Percentiles rank a stretch among this genome's conserved stretches.
These are phyloP conservation scores for Talaromyces pinophilus DNA, from an alignment of 2,329 filamentous ascomycete species.

Conservation along the genomic window DNA sequence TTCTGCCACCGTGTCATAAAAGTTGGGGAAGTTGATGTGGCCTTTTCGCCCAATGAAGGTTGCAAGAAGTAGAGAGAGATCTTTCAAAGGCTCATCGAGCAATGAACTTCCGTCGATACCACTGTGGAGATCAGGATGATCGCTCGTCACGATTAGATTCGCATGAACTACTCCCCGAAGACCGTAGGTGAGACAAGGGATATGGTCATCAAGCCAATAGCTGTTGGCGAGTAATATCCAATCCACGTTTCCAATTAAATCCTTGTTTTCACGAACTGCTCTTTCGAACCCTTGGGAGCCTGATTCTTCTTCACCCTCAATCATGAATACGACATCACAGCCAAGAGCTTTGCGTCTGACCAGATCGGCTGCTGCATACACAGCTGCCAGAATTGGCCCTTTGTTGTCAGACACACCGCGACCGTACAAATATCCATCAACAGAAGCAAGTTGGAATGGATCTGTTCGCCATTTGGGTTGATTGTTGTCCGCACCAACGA, in stretches of 20 bases:
- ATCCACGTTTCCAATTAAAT: slow-evolving; percentile 84
- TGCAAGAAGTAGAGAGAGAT: slow-evolving; percentile 79
- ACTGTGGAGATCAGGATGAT: slow-evolving; percentile 85
- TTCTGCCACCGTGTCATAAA: slow-evolving; percentile 81
- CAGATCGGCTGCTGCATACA: slow-evolving; percentile 90
- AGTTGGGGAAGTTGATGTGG: slow-evolving; percentile 78
- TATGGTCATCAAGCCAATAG: slow-evolving; percentile 96
- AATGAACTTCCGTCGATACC: slow-evolving; percentile 94
- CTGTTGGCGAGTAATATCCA: slow-evolving; percentile 96
- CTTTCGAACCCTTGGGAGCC: slow-evolving; percentile 89
- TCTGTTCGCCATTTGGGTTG: slow-evolving; percentile 82
- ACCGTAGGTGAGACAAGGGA: slow-evolving; percentile 93
- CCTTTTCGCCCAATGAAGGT: slow-evolving; percentile 81
- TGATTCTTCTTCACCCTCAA: slow-evolving; percentile 95
- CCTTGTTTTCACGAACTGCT: slow-evolving; percentile 76
- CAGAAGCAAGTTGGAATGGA: slow-evolving; percentile 84
- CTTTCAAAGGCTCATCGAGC: slow-evolving; percentile 87
- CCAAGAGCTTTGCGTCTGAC: slow-evolving; percentile 79
- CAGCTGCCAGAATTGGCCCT: slow-evolving; percentile 87
- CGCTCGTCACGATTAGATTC: slow-evolving; percentile 82
- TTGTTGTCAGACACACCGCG: slow-evolving; percentile 98
- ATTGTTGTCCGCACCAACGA: slow-evolving; percentile 84
- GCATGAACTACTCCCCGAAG: slow-evolving; percentile 91
- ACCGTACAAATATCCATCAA: slow-evolving; percentile 91
- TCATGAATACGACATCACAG: slow-evolving; percentile 88